These are phyloP conservation scores for Nemania serpens DNA, from an alignment of 2,329 filamentous ascomycete species.

Conservation along the genomic window DNA sequence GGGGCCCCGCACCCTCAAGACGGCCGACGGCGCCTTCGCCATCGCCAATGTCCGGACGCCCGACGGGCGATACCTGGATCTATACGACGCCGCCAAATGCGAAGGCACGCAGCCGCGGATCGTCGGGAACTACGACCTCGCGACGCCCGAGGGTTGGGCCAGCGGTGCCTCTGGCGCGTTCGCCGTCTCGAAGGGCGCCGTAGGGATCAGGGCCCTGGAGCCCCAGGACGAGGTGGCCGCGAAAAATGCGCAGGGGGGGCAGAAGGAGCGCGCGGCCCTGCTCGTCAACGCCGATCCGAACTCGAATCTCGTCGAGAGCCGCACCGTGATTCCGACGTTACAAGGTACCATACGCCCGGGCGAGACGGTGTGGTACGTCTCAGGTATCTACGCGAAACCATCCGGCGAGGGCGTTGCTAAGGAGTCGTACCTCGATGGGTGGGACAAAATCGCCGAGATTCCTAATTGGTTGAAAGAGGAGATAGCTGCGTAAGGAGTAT, in stretches of 20 bases:
- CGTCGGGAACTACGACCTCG: constrained; percentile 64
- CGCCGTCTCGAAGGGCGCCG: constrained; percentile 60
- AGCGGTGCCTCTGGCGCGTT: constrained; percentile 58
- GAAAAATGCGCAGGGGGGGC: constrained; percentile 36
- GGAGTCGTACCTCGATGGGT: constrained; percentile 61
- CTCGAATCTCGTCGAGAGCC: constrained; percentile 73
- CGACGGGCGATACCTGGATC: constrained; percentile 56
- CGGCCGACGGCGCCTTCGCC: constrained; percentile 76
- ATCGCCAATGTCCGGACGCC: constrained; percentile 59
- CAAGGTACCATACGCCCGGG: constrained; percentile 64
- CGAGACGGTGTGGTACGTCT: constrained; percentile 68
- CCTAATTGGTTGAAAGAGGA: constrained; percentile 64
- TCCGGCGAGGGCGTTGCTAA: constrained; percentile 56
- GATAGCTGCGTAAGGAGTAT: constrained; percentile 43
- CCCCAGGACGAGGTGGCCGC: constrained; percentile 13
- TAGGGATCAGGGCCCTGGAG: constrained; percentile 62
- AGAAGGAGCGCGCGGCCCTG: constrained; percentile 58
- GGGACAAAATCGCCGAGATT: constrained; percentile 62
- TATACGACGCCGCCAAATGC: constrained; percentile 50
- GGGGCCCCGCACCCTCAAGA: constrained; percentile 62
- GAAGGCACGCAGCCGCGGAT: constrained; percentile 61
- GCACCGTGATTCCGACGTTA: constrained; percentile 73
- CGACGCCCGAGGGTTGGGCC: constrained; percentile 57
- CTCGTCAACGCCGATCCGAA: constrained; percentile 79
- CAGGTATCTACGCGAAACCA: constrained; percentile 73